These are phyloP conservation scores for Sphaerulina vaccinii DNA, from an alignment of 2,329 filamentous ascomycete genomes.

Conservation along the genomic window DNA sequence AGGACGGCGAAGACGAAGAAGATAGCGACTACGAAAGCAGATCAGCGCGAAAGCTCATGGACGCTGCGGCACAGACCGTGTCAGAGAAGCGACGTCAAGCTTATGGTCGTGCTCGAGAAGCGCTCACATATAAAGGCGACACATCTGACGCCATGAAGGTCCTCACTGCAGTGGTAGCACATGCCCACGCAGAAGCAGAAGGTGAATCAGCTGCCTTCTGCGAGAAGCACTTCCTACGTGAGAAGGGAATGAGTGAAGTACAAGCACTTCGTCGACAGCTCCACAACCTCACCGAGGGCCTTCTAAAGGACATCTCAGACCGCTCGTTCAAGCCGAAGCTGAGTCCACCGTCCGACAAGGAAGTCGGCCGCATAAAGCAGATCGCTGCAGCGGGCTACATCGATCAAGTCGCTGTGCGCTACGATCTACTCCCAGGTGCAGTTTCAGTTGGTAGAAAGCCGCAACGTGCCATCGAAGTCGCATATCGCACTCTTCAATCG, in stretches of 20 bases:
- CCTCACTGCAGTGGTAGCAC: constrained; percentile 83
- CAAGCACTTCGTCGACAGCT: constrained; percentile 80
- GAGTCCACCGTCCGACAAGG: constrained; percentile 62
- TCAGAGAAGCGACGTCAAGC: constrained; percentile 64
- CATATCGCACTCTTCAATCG: constrained; percentile 82
- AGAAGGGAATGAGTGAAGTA: constrained; percentile 84
- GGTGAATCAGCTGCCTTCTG: constrained; percentile 60
- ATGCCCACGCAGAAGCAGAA: constrained; percentile 56
- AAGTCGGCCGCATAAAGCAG: constrained; percentile 76
- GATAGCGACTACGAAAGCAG: constrained; percentile 38
- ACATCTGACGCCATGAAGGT: constrained; percentile 86
- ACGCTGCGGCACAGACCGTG: constrained; percentile 60
- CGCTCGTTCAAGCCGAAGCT: constrained; percentile 43
- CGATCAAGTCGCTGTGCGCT: constrained; percentile 89
- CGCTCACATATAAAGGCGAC: constrained; percentile 78
- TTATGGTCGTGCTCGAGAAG: constrained; percentile 71
- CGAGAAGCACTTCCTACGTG: constrained; percentile 76
- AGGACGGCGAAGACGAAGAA: constrained; percentile 39
- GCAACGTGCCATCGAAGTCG: constrained; percentile 83
- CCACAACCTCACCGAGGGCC: constrained; percentile 67
- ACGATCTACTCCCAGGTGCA: constrained; percentile 73
- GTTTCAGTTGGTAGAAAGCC: constrained; percentile 59
- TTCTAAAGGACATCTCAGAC: constrained; percentile 19
- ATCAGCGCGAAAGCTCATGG: constrained; percentile 42
- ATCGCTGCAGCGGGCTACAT: constrained; percentile 91